phyloP scores from a whole-genome alignment of 2,329 filamentous ascomycete species.

The Ophiostoma novo-ulmi region DNA sequence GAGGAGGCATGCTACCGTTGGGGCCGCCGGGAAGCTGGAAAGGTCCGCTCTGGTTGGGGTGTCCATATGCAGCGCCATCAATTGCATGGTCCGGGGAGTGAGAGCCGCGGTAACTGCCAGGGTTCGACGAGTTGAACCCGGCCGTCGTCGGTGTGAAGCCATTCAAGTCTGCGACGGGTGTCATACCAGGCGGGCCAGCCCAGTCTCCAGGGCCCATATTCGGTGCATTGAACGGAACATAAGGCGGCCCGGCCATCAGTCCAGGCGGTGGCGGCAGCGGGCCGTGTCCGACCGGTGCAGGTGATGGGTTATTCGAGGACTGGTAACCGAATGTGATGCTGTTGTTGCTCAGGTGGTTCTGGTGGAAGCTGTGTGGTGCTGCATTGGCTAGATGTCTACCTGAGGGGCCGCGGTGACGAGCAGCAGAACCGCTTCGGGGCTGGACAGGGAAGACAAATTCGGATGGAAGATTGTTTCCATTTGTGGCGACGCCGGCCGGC shows the following conservation, averaged over 20 bases:
- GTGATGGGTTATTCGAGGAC: slow-evolving; percentile 55
- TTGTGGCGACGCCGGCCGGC: background rate
- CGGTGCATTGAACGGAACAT: slow-evolving; percentile 18
- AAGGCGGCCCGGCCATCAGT: slow-evolving; percentile 30
- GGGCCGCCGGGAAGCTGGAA: slow-evolving; percentile 16
- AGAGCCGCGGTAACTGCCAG: slow-evolving; percentile 58
- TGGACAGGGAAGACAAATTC: slow-evolving; percentile 22
- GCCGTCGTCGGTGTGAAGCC: slow-evolving; percentile 31
- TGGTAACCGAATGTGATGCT: slow-evolving; percentile 55
- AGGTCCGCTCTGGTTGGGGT: slow-evolving; percentile 15
- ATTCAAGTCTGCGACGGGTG: slow-evolving; percentile 17
- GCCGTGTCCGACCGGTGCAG: slow-evolving; percentile 40
- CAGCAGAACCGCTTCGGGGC: slow-evolving; percentile 4
- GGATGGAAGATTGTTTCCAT: slow-evolving; percentile 9
- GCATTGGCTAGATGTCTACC: slow-evolving; percentile 9
- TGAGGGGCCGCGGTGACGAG: slow-evolving; percentile 15
- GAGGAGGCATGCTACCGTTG: slow-evolving; percentile 19
- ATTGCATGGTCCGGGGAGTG: slow-evolving; percentile 35
- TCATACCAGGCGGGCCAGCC: slow-evolving; percentile 20
- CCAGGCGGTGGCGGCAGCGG: slow-evolving; percentile 36
- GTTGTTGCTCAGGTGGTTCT: slow-evolving; percentile 50
- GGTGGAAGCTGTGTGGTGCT: slow-evolving; percentile 37
- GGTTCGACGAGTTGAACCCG: slow-evolving; percentile 50
- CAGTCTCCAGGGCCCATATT: slow-evolving; percentile 24
- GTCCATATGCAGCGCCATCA: slow-evolving; percentile 11